Conservation (phyloP, 352 stramenopile species). For the Phytophthora europaea region DNA sequence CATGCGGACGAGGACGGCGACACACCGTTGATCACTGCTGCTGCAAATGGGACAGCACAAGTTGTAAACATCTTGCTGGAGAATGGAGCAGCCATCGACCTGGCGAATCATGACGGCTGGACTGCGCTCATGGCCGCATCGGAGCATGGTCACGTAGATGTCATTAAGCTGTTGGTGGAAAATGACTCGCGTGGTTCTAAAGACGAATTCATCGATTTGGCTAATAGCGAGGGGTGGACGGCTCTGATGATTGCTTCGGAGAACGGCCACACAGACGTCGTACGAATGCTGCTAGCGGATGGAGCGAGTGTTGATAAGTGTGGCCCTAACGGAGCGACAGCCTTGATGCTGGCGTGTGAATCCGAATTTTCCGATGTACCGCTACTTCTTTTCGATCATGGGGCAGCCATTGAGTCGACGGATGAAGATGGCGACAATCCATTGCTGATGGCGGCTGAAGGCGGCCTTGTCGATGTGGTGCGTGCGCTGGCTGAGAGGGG, state of each 20-base stretch:
- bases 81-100: neutral
- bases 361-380: neutral
- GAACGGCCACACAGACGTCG: neutral
- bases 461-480: neutral
- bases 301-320: constrained; percentile 6
- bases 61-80: constrained; percentile 5
- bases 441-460: neutral
- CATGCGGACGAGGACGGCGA: neutral
- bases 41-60: neutral
- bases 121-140: constrained; percentile 7
- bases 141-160: neutral
- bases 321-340: constrained; percentile 1
- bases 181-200: neutral
- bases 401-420: neutral
- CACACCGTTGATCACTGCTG: constrained; percentile 3
- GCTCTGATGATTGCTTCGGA: constrained; percentile 1
- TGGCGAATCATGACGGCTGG: neutral
- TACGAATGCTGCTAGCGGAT: neutral
- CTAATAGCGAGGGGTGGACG: neutral
- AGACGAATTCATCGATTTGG: neutral
- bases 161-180: constrained; percentile 3
- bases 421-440: neutral
- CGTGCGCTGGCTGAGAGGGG: neutral
- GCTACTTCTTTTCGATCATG: neutral
- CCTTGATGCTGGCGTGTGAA: constrained; percentile 5